Percentiles rank a stretch among this genome's conserved stretches.
Conservation (phyloP, 1,284 basidiomycete species). For the Marasmius sp. region DNA sequence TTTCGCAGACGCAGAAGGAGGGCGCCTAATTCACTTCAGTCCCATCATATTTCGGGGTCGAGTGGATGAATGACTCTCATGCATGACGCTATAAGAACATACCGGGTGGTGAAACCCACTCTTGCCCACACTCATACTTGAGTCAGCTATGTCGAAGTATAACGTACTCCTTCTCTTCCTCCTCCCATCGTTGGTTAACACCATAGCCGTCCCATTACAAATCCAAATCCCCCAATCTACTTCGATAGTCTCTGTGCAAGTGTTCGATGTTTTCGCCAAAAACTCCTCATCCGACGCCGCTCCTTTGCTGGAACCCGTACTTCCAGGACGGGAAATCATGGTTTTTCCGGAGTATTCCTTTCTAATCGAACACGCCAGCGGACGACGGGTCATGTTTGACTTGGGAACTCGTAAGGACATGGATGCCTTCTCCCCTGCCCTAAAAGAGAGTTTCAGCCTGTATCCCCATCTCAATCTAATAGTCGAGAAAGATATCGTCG, state of each 20-base stretch:
- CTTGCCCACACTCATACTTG: too few species aligned
- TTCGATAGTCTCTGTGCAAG: slow-evolving; percentile 14
- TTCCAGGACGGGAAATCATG: slow-evolving; percentile 15
- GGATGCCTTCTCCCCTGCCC: slow-evolving; percentile 14
- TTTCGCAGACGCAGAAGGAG: too few species aligned
- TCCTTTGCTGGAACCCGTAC: slow-evolving; percentile 14
- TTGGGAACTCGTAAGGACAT: slow-evolving; percentile 21
- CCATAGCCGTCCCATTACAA: too few species aligned
- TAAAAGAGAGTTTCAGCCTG: background rate
- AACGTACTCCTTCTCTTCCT: too few species aligned
- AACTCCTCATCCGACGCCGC: background rate
- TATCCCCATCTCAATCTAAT: slow-evolving; percentile 1
- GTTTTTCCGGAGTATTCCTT: slow-evolving; percentile 17
- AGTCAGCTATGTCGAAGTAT: too few species aligned
- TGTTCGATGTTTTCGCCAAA: slow-evolving; percentile 11
- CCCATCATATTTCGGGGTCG: too few species aligned
- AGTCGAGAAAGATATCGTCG: slow-evolving; percentile 17
- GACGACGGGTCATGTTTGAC: slow-evolving; percentile 22
- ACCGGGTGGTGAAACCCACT: too few species aligned
- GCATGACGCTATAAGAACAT: too few species aligned
- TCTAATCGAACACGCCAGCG: slow-evolving; percentile 19
- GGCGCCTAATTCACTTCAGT: too few species aligned
- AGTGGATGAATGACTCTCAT: background rate
- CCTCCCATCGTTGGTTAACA: too few species aligned
- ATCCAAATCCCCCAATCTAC: slow-evolving; percentile 11